These are phyloP conservation scores for Pichia insulana DNA, from an alignment of 805 yeast genomes.

Conservation along the genomic window DNA sequence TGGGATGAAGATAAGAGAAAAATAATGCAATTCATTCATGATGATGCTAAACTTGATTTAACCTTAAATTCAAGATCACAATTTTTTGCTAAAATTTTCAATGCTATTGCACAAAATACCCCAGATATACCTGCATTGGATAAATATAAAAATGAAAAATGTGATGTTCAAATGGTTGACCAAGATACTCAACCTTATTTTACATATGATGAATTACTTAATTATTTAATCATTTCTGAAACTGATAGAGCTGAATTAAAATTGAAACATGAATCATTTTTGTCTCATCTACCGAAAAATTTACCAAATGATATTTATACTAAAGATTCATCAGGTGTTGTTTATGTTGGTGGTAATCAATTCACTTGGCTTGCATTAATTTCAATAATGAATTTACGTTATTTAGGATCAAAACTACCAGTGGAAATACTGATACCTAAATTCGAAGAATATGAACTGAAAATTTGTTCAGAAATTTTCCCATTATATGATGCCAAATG, in stretches of 20 bases:
- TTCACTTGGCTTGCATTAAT: conserved; percentile 61
- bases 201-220: conserved; percentile 27
- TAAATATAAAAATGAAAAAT: neutral
- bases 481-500: conserved; percentile 53
- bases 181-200: neutral
- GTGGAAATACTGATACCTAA: conserved; percentile 78
- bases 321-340: conserved; percentile 42
- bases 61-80: neutral
- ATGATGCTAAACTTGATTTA: neutral
- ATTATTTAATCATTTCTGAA: conserved; percentile 38
- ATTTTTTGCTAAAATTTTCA: neutral
- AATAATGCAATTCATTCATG: neutral
- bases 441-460: conserved; percentile 41
- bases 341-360: conserved; percentile 70
- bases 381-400: conserved; percentile 52
- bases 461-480: conserved; percentile 4
- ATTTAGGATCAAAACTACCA: conserved; percentile 58
- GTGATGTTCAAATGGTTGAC: neutral
- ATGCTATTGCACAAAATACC: neutral
- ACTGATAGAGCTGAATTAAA: conserved; percentile 38
- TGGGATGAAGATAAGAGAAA: neutral
- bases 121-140: neutral
- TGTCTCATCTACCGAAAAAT: conserved; percentile 37
- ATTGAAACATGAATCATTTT: conserved; percentile 37
- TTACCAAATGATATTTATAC: conserved; percentile 37